A percentile compares a stretch with the other conserved stretches of the same genome.
phyloP scores from a whole-genome alignment of 305 asterid species.

The Fraxinus xanthoxyloides region DNA sequence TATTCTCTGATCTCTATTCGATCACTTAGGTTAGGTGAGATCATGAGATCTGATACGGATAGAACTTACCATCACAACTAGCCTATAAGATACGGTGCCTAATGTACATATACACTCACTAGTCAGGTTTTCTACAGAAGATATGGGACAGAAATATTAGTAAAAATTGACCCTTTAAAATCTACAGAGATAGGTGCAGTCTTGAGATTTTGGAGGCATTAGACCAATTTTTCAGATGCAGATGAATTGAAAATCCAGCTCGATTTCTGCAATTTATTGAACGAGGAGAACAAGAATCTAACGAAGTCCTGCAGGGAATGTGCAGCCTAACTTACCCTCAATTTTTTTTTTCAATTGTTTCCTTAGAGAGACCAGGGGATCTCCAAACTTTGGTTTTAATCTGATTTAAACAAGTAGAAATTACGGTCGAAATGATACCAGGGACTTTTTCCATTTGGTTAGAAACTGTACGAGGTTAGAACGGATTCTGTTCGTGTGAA shows the following conservation, averaged over 20 bases:
- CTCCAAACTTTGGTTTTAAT: background rate
- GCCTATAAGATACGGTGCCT: background rate
- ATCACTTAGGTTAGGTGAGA: background rate
- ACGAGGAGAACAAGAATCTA: background rate
- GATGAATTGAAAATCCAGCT: background rate
- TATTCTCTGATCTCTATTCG: background rate
- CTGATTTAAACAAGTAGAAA: background rate
- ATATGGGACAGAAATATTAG: background rate
- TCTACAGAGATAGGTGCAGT: background rate
- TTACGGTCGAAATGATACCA: background rate
- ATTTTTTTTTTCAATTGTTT: background rate
- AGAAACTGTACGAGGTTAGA: background rate
- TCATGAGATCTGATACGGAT: background rate
- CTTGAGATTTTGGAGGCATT: background rate
- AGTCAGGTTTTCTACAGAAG: background rate
- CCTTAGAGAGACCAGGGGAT: background rate
- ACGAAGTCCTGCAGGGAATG: background rate
- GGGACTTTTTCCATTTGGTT: background rate
- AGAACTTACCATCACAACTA: background rate
- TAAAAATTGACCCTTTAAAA: background rate
- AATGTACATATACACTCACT: background rate
- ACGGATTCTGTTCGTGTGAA: background rate
- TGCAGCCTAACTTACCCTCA: background rate
- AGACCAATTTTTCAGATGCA: background rate
- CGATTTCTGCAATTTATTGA: background rate